Percentiles rank a stretch among this genome's conserved stretches.
Conservation (phyloP, 768 basidiomycete species). For the Agrocybe praecox region DNA sequence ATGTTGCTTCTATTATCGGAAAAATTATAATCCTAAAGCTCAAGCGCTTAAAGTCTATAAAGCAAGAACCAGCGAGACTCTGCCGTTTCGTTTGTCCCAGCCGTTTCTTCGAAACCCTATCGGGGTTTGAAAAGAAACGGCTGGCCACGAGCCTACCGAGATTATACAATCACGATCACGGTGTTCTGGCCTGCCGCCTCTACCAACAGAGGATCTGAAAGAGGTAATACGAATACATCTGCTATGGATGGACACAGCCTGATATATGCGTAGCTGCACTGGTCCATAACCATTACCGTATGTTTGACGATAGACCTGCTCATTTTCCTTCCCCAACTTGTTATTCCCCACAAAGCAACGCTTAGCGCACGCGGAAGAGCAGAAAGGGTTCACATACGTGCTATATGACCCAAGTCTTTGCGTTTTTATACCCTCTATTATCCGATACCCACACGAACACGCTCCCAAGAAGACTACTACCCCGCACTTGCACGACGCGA, state of each 20-base stretch:
- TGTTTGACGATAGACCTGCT: slow-evolving; percentile 25
- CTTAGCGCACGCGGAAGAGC: slow-evolving; percentile 6
- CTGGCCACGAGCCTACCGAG: too few relatives aligned
- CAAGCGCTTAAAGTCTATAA: too few relatives aligned
- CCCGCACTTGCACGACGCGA: slow-evolving; percentile 35
- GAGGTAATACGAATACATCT: slow-evolving; percentile 53
- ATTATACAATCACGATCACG: slow-evolving; percentile 7
- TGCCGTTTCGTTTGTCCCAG: too few relatives aligned
- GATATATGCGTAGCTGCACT: slow-evolving; percentile 56
- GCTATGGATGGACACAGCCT: slow-evolving; percentile 61
- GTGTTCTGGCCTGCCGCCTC: slow-evolving; percentile 71
- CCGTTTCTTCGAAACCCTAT: too few relatives aligned
- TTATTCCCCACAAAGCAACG: slow-evolving; percentile 14
- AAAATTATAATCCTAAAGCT: too few relatives aligned
- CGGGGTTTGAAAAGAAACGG: too few relatives aligned
- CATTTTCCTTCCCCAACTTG: slow-evolving; percentile 19
- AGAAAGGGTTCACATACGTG: slow-evolving; percentile 18
- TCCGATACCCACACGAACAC: too few relatives aligned
- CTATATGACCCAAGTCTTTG: slow-evolving; percentile 40
- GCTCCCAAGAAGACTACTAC: slow-evolving; percentile 21
- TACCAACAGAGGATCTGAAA: slow-evolving; percentile 33
- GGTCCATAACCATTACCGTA: slow-evolving; percentile 29
- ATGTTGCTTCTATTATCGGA: too few relatives aligned
- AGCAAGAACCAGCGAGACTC: too few relatives aligned
- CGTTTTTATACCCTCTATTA: too few relatives aligned